Conservation (phyloP, 2,329 filamentous ascomycete genomes). For the Cytospora mali region DNA sequence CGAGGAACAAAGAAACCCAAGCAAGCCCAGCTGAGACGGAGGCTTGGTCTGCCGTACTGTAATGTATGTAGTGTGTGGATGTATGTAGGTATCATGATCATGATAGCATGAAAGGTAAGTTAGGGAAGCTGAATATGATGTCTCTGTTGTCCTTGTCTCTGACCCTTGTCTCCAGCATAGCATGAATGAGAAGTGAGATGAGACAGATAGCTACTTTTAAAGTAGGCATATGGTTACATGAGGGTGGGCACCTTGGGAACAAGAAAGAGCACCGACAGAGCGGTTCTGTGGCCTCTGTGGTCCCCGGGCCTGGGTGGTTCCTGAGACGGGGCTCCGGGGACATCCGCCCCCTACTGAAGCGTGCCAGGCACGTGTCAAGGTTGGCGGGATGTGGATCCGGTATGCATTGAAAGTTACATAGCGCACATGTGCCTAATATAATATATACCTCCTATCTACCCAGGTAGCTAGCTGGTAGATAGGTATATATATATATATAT, state of each 20-base stretch:
- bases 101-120: neutral
- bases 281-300: no score
- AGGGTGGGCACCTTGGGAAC: neutral
- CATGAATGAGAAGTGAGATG: neutral
- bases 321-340: slow-evolving; percentile 7
- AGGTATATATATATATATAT: neutral
- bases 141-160: neutral
- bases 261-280: slow-evolving; percentile 1
- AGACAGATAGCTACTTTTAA: no score
- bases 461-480: neutral
- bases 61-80: no score
- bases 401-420: neutral
- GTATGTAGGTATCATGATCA: no score
- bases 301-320: no score
- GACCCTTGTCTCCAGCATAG: neutral
- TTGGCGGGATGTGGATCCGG: slow-evolving; percentile 20
- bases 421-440: neutral
- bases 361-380: slow-evolving; percentile 8
- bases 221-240: neutral
- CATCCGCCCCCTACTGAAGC: neutral
- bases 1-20: neutral
- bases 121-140: neutral
- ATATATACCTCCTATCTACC: neutral
- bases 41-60: neutral
- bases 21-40: neutral